Evolutionary conservation across 129 eudicot genomes (phyloP), one percentile per base, ranked within the genome.

Genomic region (Cynara cardunculus): DNA sequence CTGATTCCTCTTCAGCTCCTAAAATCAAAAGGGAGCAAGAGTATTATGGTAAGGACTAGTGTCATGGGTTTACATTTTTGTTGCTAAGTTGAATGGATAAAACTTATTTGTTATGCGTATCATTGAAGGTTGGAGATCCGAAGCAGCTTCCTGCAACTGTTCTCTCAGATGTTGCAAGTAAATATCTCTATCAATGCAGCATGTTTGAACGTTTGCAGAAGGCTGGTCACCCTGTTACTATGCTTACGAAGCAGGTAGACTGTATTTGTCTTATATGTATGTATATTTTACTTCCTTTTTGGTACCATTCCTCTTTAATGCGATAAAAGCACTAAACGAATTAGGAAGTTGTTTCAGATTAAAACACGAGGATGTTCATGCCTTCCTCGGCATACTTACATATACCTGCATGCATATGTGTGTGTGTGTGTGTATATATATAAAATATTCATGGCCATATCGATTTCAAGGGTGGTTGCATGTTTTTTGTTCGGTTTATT

Each of bases 81-180:
- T 61, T 41, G 21, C 11, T 73, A 75, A 41, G 30, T 39, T 84
- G 30, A 75, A 69, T 39, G 67, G 35, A 9, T 12, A 44, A 66
- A 73, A 19, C 75, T 66, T 41, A 74, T 26, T 74, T 44, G 24
- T 46, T 66, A 27, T 53, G 46, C 25, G 53, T 83, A 11, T 82
- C 77, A 64, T 75, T 85, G 9, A 80, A 94, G 98, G 97, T 94
- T 83, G 96, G 99, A 49, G 99, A 96, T 86, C 99, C 99, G 35
- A 96, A 96, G 87, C 99, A 96, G 94, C 99, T 96, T 84, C 98
- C 99, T 71, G 99, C 98, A 3, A 96, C 98, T 18, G 98, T 96
- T 72, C 88, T 96, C 73, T 96, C 99, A 32, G 94, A 86, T 81
- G 86, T 93, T 72, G 99, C 99, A 59, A 96, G 98, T 86, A 92